These are phyloP conservation scores for Ceratocystis ficicola DNA, from an alignment of 2,329 filamentous ascomycete genomes.

Conservation along the genomic window DNA sequence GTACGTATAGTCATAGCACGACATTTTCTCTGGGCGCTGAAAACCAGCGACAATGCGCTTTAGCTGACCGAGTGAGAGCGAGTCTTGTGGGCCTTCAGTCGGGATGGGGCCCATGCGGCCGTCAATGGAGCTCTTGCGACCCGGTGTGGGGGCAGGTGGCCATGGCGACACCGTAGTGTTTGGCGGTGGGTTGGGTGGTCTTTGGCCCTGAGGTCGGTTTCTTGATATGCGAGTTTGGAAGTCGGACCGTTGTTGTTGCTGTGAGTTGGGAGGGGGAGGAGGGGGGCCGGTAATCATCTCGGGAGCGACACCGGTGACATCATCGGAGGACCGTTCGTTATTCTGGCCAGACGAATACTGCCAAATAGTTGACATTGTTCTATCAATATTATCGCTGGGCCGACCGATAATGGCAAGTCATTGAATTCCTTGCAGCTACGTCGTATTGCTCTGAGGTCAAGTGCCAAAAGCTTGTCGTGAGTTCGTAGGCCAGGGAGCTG, in stretches of 20 bases:
- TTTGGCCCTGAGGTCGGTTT: neutral
- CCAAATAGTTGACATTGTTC: constrained; percentile 20
- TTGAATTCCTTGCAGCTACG: neutral
- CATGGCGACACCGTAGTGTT: neutral
- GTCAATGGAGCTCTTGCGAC: constrained; percentile 24
- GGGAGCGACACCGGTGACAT: constrained; percentile 11
- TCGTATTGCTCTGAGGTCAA: neutral
- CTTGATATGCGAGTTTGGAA: constrained; percentile 1
- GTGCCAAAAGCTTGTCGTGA: neutral
- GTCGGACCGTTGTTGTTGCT: constrained; percentile 13
- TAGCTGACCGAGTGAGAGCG: constrained; percentile 62
- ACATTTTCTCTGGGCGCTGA: constrained; percentile 53
- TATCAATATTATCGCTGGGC: neutral
- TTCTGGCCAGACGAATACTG: constrained; percentile 7
- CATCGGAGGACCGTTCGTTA: constrained; percentile 17
- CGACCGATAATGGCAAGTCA: neutral
- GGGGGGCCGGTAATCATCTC: constrained; percentile 14
- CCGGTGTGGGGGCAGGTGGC: constrained; percentile 12
- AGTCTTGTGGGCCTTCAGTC: constrained; percentile 37
- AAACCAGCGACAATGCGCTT: constrained; percentile 62
- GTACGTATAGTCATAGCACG: constrained; percentile 73
- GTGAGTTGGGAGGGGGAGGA: neutral
- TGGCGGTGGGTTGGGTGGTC: constrained; percentile 4
- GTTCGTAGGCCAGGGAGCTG: neutral
- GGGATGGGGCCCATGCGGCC: constrained; percentile 31